Evolutionary conservation across 2,329 filamentous ascomycete genomes (phyloP), one percentile per base, ranked within the genome.

Genomic region (Penicillium rolfsii): DNA sequence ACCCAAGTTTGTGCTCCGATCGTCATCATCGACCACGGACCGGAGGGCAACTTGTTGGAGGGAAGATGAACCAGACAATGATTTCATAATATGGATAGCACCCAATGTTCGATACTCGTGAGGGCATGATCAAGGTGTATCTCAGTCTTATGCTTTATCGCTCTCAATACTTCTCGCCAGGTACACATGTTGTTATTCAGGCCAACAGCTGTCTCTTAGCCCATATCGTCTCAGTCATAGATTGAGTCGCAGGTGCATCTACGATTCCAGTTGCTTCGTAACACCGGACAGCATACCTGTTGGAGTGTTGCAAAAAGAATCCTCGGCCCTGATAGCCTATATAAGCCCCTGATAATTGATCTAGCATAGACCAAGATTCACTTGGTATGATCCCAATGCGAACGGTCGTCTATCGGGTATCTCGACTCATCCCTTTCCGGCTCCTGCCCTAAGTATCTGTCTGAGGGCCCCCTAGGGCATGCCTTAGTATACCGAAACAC

Each of bases 101-200:
- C 16, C 6, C n/a, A n/a, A 24, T 2, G 28, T 26, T 35, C 16
- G 12, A 52, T 52, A 22, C 22, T 43, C 16, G 35, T 52, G 12
- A 52, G 12, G 36, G 9, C 46, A 30, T 28, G 16, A 22, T 38
- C 24, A 45, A 66, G 38, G 61, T 64, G 57, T 60, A 69, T 56
- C 59, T 62, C 14, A 68, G 54, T 40, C 52, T 62, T 26, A 66
- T 61, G 28, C 62, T 53, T 16, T 58, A 22, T 65, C n/a, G 56
- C 52, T 48, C 60, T 60, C 9, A 67, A 53, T 24, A 67, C 36
- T 28, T 66, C 63, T 14, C 63, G 64, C 61, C 66, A 67, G 28
- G 53, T 63, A 50, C 16, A 64, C 11, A 38, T 35, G 0, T 57
- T 54, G 12, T 52, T 60, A 49, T 43, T 43, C n/a, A 50, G 5